These are phyloP conservation scores for Albatrellus ellisii DNA, from an alignment of 768 basidiomycete genomes.

Conservation along the genomic window DNA sequence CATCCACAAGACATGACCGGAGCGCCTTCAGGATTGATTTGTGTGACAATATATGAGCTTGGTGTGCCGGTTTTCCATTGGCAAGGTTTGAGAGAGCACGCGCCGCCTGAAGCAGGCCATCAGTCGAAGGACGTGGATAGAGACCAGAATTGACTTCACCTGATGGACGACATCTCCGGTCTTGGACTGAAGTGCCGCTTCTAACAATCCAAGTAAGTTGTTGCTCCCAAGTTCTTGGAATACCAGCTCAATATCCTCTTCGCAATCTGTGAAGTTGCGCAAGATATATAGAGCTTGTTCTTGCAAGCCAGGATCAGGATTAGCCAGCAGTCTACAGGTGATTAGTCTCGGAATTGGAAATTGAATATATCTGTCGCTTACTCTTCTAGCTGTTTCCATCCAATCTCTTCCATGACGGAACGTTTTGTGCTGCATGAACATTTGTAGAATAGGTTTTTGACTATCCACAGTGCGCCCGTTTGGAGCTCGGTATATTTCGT, in stretches of 20 bases:
- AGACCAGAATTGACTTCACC: slow-evolving; percentile 19
- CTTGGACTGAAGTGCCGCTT: slow-evolving; percentile 33
- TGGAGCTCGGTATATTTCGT: slow-evolving; percentile 42
- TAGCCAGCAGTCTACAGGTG: slow-evolving; percentile 34
- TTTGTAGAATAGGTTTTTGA: slow-evolving; percentile 73
- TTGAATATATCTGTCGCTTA: slow-evolving; percentile 21
- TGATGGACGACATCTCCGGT: slow-evolving; percentile 43
- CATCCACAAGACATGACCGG: slow-evolving; percentile 44
- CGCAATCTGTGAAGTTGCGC: slow-evolving; percentile 53
- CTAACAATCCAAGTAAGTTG: slow-evolving; percentile 32
- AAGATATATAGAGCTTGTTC: slow-evolving; percentile 63
- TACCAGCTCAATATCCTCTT: slow-evolving; percentile 49
- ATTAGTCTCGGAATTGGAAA: background rate
- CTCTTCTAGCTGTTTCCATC: slow-evolving; percentile 49
- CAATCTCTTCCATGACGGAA: slow-evolving; percentile 52
- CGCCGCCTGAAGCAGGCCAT: slow-evolving; percentile 29
- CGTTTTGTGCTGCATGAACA: slow-evolving; percentile 46
- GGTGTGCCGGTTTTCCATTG: slow-evolving; percentile 40
- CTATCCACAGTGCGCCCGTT: slow-evolving; percentile 70
- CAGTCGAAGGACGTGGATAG: background rate
- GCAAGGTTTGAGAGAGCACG: slow-evolving; percentile 56
- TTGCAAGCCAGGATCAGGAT: slow-evolving; percentile 40
- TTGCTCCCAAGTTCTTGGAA: slow-evolving; percentile 39
- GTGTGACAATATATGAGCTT: slow-evolving; percentile 38
- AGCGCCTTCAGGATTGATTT: slow-evolving; percentile 39